These are phyloP conservation scores for Penicillium sumatraense DNA, from an alignment of 2,329 filamentous ascomycete species.

Conservation along the genomic window DNA sequence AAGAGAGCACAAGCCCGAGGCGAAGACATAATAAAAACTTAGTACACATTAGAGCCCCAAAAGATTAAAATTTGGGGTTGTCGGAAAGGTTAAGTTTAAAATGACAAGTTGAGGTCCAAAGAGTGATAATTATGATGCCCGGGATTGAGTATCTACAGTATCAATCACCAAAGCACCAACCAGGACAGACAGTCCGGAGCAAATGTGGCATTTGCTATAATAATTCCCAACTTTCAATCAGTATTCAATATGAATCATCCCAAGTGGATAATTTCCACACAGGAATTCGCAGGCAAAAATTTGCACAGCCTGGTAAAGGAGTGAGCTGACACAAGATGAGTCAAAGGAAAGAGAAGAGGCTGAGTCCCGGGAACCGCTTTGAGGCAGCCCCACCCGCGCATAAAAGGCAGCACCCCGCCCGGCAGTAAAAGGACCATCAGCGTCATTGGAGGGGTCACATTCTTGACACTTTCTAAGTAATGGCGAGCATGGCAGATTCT, in stretches of 20 bases:
- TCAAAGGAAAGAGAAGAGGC: background rate
- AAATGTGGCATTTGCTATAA: too few species aligned
- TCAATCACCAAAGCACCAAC: too few species aligned
- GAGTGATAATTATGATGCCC: too few species aligned
- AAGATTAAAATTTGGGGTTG: too few species aligned
- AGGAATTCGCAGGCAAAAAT: too few species aligned
- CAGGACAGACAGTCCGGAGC: too few species aligned
- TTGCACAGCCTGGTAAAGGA: background rate
- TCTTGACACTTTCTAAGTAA: constrained; percentile 16
- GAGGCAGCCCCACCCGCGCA: background rate
- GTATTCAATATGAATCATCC: background rate
- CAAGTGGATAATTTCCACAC: background rate
- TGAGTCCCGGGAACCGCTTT: background rate
- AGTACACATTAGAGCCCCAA: background rate
- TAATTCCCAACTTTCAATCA: background rate
- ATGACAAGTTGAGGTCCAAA: too few species aligned
- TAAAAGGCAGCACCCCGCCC: constrained; percentile 5
- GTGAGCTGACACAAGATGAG: constrained; percentile 2
- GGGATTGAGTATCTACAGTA: too few species aligned
- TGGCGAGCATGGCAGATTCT: constrained; percentile 31
- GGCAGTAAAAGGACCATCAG: constrained; percentile 21
- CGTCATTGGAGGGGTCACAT: constrained; percentile 26
- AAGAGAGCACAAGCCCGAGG: constrained; percentile 5
- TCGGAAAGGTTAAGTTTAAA: too few species aligned
- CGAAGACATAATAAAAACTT: background rate